A percentile compares a stretch with the other conserved stretches of the same genome.
These are phyloP conservation scores for Fusarium devonianum DNA, from an alignment of 2,329 filamentous ascomycete species.

Conservation along the genomic window DNA sequence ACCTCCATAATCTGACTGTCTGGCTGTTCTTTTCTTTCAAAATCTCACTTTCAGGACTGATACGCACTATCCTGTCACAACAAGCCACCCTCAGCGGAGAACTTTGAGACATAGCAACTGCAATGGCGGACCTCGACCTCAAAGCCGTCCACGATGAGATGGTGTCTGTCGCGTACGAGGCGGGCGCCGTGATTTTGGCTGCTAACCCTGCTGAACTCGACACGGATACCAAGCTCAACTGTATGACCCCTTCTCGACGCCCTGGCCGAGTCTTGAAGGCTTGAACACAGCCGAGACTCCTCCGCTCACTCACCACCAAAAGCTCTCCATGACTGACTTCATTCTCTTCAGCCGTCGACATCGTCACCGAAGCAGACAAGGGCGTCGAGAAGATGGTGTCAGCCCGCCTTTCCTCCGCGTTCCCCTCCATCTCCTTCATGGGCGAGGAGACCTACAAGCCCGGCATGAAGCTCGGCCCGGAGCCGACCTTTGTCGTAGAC, in stretches of 20 bases:
- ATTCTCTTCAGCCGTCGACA: constrained; percentile 63
- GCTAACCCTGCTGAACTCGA: constrained; percentile 66
- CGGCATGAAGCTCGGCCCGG: constrained; percentile 66
- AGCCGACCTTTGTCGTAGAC: constrained; percentile 81
- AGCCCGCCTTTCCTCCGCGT: constrained; percentile 57
- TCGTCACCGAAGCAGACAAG: constrained; percentile 73
- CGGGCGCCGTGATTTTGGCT: constrained; percentile 68
- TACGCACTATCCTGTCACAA: not conserved
- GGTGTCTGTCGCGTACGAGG: constrained; percentile 65
- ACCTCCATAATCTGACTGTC: not conserved
- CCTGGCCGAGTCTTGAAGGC: no score
- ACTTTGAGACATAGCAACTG: constrained; percentile 13
- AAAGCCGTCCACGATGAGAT: constrained; percentile 69
- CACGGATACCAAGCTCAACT: constrained; percentile 70
- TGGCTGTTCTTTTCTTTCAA: not conserved
- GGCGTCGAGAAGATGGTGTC: constrained; percentile 70
- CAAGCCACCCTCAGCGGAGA: no score
- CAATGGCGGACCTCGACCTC: constrained; percentile 65
- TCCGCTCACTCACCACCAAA: no score
- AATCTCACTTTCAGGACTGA: no score
- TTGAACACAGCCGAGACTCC: no score
- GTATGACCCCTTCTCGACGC: constrained; percentile 49
- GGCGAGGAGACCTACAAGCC: constrained; percentile 80
- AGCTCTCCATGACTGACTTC: constrained; percentile 9
- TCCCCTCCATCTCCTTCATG: constrained; percentile 69